Evolutionary conservation across 495 filamentous ascomycete species (phyloP), one percentile per base, ranked within the genome.

Genomic region (Hypoxylon fragiforme): DNA sequence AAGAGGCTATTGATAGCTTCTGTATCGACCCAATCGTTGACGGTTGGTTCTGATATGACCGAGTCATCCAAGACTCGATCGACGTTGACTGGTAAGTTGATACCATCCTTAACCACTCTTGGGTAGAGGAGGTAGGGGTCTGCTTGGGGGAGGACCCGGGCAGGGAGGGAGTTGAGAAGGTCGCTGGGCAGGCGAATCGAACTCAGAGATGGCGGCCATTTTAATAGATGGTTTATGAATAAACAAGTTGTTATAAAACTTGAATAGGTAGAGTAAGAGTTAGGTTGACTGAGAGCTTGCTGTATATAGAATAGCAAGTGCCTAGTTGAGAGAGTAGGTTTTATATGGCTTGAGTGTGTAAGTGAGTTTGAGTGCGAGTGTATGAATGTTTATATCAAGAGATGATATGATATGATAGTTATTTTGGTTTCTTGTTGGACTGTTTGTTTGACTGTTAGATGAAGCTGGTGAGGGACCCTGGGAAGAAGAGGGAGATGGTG

Each of bases 101-200:
- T n/a, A n/a, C 16, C 43, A 5, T 21, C 57, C 54, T 51, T 75
- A 74, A 59, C 67, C 78, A 70, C 86, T 82, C 77, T 88, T 88
- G 64, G 88, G 88, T 30, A 90, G 81, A 67, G 88, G 88, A 67
- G 89, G 89, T 14, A 92, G 85, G 74, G 89, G 89, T 52, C 89
- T 82, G 74, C 84, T 89, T 30, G 89, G 89, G 66, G 89, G 89
- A 56, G 89, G 89, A 64, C 89, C 89, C 3, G 89, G 89, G 82
- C 87, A 91, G 60, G 89, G 89, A 78, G 89, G 89, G 58, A 91
- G 85, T 57, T 83, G 79, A 63, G 83, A 82, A 44, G 85, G 80
- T 64, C 83, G 82, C 73, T 88, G 79, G 14, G 74, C 60, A 44
- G 68, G 62, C 57, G 62, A 58, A 15, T 68, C 65, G 62, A 65